Evolutionary conservation across 331 rosid genomes (phyloP).

Genomic region (Quercus tomentella): DNA sequence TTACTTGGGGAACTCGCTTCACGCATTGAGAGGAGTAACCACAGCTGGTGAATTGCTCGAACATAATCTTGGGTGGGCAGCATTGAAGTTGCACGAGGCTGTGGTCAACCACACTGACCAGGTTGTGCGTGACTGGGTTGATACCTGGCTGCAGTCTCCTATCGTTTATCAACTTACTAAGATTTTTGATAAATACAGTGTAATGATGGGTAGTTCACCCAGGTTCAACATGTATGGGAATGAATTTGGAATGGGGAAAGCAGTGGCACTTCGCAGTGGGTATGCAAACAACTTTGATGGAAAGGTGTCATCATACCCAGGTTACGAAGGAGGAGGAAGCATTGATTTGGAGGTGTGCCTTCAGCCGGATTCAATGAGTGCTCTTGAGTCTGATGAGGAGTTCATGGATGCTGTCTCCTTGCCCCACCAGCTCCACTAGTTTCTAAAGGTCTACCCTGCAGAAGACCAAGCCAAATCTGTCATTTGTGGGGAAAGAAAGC

Average conservation of each 20-base stretch:
- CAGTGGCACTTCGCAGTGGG: too few species aligned
- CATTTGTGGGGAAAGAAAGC: not conserved
- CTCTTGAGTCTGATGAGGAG: constrained; percentile 43
- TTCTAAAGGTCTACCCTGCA: not conserved
- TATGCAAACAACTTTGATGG: too few species aligned
- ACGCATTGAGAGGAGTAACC: too few species aligned
- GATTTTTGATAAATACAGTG: constrained; percentile 10
- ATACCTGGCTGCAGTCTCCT: constrained; percentile 46
- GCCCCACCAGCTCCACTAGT: not conserved
- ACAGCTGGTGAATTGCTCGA: too few species aligned
- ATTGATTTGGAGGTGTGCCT: constrained; percentile 64
- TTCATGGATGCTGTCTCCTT: constrained; percentile 34
- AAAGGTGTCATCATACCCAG: constrained; percentile 19
- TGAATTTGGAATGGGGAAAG: too few species aligned
- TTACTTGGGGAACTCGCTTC: too few species aligned
- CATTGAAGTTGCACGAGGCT: too few species aligned
- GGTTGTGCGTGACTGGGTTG: not conserved
- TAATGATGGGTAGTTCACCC: constrained; percentile 66
- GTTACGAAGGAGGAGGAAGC: constrained; percentile 55
- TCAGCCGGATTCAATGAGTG: constrained; percentile 31
- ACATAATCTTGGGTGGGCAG: too few species aligned
- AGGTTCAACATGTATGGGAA: constrained; percentile 58
- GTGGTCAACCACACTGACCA: constrained; percentile 2
- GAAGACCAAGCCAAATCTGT: not conserved
- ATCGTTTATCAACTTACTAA: not conserved